phyloP scores from a whole-genome alignment of 208 protist species.

The Leptomonas pyrrhocoris region DNA sequence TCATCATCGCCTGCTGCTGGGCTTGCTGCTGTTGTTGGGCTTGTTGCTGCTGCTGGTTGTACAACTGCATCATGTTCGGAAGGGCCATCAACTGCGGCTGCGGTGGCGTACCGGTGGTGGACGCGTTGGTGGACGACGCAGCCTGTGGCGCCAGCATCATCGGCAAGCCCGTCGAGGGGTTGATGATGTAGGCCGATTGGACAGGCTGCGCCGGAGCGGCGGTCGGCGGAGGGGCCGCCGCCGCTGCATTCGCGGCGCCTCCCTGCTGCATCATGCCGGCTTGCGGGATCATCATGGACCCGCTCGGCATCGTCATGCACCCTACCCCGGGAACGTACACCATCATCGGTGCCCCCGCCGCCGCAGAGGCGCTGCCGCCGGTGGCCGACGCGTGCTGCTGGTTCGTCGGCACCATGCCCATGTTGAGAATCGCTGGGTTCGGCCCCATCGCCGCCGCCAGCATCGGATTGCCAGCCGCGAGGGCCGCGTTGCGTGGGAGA shows the following conservation, averaged over 20 bases:
- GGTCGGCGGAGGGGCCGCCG: background rate
- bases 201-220: conserved; percentile 2
- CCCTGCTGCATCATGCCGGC: background rate
- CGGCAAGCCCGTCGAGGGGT: conserved; percentile 32
- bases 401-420: conserved; percentile 24
- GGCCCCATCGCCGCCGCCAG: conserved; percentile 22
- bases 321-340: conserved; percentile 35
- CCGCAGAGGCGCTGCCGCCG: background rate
- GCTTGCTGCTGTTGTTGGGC: conserved; percentile 10
- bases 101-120: conserved; percentile 18
- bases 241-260: background rate
- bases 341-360: conserved; percentile 20
- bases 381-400: background rate
- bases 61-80: conserved; percentile 21
- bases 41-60: conserved; percentile 33
- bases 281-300: conserved; percentile 18
- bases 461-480: conserved; percentile 7
- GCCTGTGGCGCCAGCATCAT: conserved; percentile 18
- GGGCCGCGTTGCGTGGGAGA: background rate
- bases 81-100: conserved; percentile 31
- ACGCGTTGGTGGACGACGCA: background rate
- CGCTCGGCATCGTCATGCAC: conserved; percentile 26
- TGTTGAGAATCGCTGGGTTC: conserved; percentile 17
- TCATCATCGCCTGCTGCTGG: conserved; percentile 29
- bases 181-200: conserved; percentile 34